These are phyloP conservation scores for Phytophthora macrochlamydospora DNA, from an alignment of 352 stramenopile species.

Conservation along the genomic window DNA sequence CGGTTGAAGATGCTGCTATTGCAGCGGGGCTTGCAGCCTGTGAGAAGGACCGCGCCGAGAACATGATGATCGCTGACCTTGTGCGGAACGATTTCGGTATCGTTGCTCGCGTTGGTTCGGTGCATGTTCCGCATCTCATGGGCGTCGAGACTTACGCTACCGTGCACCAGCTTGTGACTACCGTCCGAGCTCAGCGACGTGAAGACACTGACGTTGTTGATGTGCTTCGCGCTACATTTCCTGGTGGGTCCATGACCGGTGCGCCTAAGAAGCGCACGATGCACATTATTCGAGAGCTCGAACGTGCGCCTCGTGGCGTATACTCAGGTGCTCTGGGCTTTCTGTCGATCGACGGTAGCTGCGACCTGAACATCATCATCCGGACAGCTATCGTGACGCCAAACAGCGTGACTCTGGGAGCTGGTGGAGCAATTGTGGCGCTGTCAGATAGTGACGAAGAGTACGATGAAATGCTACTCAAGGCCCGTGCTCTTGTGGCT, in stretches of 20 bases:
- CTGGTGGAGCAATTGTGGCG: conserved; percentile 95
- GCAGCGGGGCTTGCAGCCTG: conserved; percentile 77
- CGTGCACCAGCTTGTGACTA: conserved; percentile 98
- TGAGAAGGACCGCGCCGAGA: conserved; percentile 95
- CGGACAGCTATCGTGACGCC: conserved; percentile 93
- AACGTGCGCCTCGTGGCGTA: conserved; percentile 88
- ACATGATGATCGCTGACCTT: conserved; percentile 98
- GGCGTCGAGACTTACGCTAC: conserved; percentile 96
- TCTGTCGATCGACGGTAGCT: conserved; percentile 93
- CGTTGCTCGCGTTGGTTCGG: conserved; percentile 91
- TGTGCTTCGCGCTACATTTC: conserved; percentile 95
- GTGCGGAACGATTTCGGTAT: conserved; percentile 95
- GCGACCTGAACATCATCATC: conserved; percentile 98
- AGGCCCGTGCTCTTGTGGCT: conserved; percentile 75
- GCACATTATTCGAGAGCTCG: conserved; percentile 94
- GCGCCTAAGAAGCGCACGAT: conserved; percentile 97
- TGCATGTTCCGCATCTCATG: conserved; percentile 95
- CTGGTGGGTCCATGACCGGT: conserved; percentile 97
- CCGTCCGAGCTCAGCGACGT: conserved; percentile 83
- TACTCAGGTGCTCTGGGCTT: conserved; percentile 97
- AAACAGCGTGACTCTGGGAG: conserved; percentile 86
- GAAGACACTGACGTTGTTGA: conserved; percentile 80
- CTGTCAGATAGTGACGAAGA: conserved; percentile 94
- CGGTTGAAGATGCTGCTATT: conserved; percentile 64
- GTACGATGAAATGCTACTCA: conserved; percentile 94